Conservation (phyloP, 805 yeast genomes). For the Starmera pachycereana region DNA sequence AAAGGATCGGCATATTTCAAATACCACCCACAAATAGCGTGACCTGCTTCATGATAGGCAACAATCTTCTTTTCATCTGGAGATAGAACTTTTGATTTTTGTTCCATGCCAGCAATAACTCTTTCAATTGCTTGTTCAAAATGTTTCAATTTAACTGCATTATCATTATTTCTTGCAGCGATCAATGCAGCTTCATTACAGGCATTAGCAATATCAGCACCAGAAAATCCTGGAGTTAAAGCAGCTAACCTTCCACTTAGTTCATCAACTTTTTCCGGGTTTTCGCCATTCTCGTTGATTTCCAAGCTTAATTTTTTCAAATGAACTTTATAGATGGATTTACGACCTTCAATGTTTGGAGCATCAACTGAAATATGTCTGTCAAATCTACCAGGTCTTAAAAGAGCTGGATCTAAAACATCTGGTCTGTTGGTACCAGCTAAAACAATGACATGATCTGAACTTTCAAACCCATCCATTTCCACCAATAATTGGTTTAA, state of each 20-base stretch:
- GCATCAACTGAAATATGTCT: slow-evolving; percentile 78
- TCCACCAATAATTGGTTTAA: slow-evolving; percentile 87
- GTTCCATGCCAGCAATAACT: slow-evolving; percentile 90
- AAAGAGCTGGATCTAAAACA: slow-evolving; percentile 76
- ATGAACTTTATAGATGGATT: slow-evolving; percentile 77
- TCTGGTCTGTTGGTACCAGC: slow-evolving; percentile 96
- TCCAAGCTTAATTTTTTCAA: slow-evolving; percentile 46
- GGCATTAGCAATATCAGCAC: slow-evolving; percentile 93
- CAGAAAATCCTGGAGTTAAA: slow-evolving; percentile 90
- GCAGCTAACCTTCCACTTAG: slow-evolving; percentile 82
- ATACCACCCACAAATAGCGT: slow-evolving; percentile 94
- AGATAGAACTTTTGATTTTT: slow-evolving; percentile 67
- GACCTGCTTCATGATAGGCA: slow-evolving; percentile 96
- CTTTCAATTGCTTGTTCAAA: slow-evolving; percentile 92
- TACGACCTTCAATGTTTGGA: slow-evolving; percentile 86
- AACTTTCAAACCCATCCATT: slow-evolving; percentile 88
- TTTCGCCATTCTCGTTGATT: slow-evolving; percentile 28
- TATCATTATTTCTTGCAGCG: slow-evolving; percentile 73
- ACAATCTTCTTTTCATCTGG: slow-evolving; percentile 77
- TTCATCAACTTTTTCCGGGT: slow-evolving; percentile 37
- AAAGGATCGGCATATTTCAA: slow-evolving; percentile 82
- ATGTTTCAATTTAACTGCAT: slow-evolving; percentile 52
- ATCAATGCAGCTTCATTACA: slow-evolving; percentile 92
- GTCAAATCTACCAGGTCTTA: slow-evolving; percentile 94
- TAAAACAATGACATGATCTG: slow-evolving; percentile 84